Base-by-base conservation (phyloP, 2,329 filamentous ascomycete genomes). In the Clarireedia monteithiana region DNA sequence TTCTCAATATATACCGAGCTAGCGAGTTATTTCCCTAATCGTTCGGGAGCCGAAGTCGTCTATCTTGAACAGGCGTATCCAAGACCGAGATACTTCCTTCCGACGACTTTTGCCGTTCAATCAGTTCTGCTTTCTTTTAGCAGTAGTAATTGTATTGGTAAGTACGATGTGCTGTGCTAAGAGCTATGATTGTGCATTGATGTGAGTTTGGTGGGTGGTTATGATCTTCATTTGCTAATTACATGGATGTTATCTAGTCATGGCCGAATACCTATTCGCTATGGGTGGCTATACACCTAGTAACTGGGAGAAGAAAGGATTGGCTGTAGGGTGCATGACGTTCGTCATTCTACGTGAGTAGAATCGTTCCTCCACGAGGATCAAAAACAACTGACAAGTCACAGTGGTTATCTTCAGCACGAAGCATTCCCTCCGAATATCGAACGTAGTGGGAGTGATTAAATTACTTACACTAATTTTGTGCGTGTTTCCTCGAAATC, bases 41-140 rank as follows among this genome's bases (percentile, higher is more conserved):
- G 84, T 6, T 85, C 80, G 2, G 84, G 84, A 0, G 77, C 78
- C 0, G 82, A 88, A 62, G 83, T 85, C 0, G 84, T 85, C 0
- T 88, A 86, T 61, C 74, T 88, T 0, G 84, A 88, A 61, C 84
- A 88, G 63, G 80, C 82, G 0, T 88, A 79, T 59, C 83, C 83
- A 1, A 75, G 81, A 1, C 85, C 84, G 0, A 78, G 75, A 54
- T 84, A 82, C 64, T 76, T 88, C 58, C 81, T 88, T 49, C 82
- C 84, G 0, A 80, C 81, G 0, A 74, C 81, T 0, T 88, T 84
- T 64, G 84, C 84, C 0, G 77, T 85, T 2, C 81, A 84, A 64
- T 77, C 78, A 0, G 81, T 87, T 1, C 67, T 84, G 1, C 70
- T 88, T 3, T 85, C 84, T 0, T 88, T 87, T 60, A 81, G 79